Percentiles rank a stretch among this genome's conserved stretches.
Evolutionary conservation across 108 stramenopile genomes (phyloP).

Genomic region (Fragilariopsis cylindrus): DNA sequence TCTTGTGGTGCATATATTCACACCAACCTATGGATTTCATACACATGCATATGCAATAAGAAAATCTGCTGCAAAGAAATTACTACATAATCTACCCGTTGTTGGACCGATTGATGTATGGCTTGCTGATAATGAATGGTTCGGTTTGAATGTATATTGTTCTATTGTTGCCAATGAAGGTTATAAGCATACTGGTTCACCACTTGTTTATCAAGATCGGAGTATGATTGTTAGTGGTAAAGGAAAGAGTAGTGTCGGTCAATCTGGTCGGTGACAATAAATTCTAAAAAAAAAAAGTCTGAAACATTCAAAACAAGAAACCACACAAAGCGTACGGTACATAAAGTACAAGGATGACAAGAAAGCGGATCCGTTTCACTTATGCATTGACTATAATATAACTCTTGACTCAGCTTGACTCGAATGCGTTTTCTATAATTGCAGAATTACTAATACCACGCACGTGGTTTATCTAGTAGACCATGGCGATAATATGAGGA

Average conservation of each 20-base stretch:
- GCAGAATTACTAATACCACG: no score
- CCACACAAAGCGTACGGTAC: no score
- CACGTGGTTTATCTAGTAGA: no score
- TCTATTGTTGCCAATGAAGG: slow-evolving; percentile 37
- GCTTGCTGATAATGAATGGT: slow-evolving; percentile 60
- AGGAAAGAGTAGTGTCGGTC: not conserved
- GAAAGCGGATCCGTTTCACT: no score
- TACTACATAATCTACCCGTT: slow-evolving; percentile 39
- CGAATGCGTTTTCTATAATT: no score
- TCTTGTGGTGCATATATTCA: slow-evolving; percentile 18
- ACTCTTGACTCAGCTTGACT: no score
- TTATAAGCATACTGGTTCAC: slow-evolving; percentile 21
- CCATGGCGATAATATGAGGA: no score
- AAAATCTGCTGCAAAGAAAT: slow-evolving; percentile 16
- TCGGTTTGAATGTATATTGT: slow-evolving; percentile 41
- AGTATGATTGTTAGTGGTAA: not conserved
- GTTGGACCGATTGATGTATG: slow-evolving; percentile 53
- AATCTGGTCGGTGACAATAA: not conserved
- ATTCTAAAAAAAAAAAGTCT: no score
- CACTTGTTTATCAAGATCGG: slow-evolving; percentile 20
- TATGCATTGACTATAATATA: no score
- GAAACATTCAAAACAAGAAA: no score
- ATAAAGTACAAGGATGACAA: no score
- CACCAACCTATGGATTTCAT: slow-evolving; percentile 52
- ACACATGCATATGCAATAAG: slow-evolving; percentile 54